Conservation (phyloP, 805 yeast species). For the Metschnikowia lochheadii region DNA sequence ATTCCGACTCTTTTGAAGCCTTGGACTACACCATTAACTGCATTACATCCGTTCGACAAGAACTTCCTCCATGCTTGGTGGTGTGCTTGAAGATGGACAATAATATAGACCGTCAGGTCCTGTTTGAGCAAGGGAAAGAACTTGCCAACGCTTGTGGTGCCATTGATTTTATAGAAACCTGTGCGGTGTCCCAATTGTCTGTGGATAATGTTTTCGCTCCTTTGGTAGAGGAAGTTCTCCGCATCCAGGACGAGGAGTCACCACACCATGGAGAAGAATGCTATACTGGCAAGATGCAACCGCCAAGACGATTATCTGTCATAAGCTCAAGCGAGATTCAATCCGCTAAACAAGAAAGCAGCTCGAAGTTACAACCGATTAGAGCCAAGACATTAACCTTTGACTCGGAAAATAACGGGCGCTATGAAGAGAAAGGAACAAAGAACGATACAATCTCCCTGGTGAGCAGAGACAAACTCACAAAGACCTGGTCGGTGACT, state of each 20-base stretch:
- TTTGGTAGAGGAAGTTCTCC: slow-evolving; percentile 16
- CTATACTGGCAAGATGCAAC: not conserved
- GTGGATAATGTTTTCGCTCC: slow-evolving; percentile 30
- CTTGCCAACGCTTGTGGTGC: slow-evolving; percentile 28
- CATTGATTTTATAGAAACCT: slow-evolving; percentile 26
- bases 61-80: slow-evolving; percentile 29
- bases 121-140: slow-evolving; percentile 25
- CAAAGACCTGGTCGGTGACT: not conserved
- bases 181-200: slow-evolving; percentile 18
- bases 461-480: not conserved
- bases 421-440: not conserved
- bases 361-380: not conserved
- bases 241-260: not conserved
- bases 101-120: slow-evolving; percentile 25
- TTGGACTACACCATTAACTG: slow-evolving; percentile 28
- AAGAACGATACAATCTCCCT: not conserved
- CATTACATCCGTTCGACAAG: slow-evolving; percentile 19
- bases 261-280: not conserved
- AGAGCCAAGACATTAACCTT: not conserved
- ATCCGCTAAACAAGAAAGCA: not conserved
- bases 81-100: slow-evolving; percentile 30
- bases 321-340: not conserved
- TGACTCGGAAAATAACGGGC: not conserved
- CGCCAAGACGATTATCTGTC: not conserved
- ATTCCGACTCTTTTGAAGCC: slow-evolving; percentile 24